These are phyloP conservation scores for Raphidocelis subcapitata DNA, from an alignment of 139 green algal species.

Conservation along the genomic window DNA sequence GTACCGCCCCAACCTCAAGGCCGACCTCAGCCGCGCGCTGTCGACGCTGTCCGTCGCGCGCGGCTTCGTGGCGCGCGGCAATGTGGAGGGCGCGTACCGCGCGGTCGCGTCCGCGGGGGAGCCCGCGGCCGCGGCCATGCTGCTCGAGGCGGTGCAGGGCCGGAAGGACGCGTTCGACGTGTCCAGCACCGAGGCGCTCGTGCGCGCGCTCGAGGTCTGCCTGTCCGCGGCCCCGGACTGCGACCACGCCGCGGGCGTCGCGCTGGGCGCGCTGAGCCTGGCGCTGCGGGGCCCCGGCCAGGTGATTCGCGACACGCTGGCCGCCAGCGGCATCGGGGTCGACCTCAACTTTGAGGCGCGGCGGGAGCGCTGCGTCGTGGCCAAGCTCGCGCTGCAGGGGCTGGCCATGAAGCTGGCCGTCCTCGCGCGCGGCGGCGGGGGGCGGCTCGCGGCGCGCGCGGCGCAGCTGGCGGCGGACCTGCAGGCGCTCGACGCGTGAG, in stretches of 20 bases:
- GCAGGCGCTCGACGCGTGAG: conserved; percentile 1
- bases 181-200: conserved; percentile 9
- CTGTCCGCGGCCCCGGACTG: conserved; percentile 30
- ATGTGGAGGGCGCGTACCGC: conserved; percentile 25
- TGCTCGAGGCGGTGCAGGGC: conserved; percentile 14
- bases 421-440: conserved; percentile 8
- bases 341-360: conserved; percentile 66
- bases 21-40: conserved; percentile 16
- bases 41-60: conserved; percentile 32
- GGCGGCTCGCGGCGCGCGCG: conserved; percentile 12
- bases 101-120: conserved; percentile 25
- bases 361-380: conserved; percentile 37
- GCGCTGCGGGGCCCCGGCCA: conserved; percentile 43
- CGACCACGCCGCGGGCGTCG: conserved; percentile 36
- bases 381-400: conserved; percentile 41
- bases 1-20: background rate
- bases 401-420: conserved; percentile 31
- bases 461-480: conserved; percentile 20
- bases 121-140: conserved; percentile 23
- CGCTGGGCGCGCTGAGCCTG: conserved; percentile 30
- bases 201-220: conserved; percentile 28
- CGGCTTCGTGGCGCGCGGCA: conserved; percentile 34
- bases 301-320: conserved; percentile 46
- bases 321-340: conserved; percentile 37
- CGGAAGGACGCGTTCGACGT: conserved; percentile 19